These are phyloP conservation scores for Diaporthe amygdali DNA, from an alignment of 2,329 filamentous ascomycete genomes.

Conservation along the genomic window DNA sequence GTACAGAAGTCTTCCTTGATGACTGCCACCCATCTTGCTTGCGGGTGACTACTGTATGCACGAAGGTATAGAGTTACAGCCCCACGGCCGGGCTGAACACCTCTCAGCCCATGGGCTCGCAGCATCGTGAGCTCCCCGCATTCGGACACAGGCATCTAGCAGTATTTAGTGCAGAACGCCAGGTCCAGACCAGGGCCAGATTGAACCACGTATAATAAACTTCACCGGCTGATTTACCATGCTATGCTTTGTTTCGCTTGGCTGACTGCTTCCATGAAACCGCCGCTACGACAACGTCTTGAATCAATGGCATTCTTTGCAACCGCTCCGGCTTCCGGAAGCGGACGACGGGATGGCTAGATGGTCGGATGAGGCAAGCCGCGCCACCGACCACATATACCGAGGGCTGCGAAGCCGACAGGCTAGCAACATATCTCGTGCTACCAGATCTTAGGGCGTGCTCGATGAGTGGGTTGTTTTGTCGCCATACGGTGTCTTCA, in stretches of 20 bases:
- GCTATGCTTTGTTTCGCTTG: background rate
- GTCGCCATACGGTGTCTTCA: background rate
- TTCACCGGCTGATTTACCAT: background rate
- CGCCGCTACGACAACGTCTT: background rate
- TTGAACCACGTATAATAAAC: slow-evolving; percentile 9
- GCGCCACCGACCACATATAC: background rate
- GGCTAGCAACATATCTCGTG: background rate
- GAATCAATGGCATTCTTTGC: background rate
- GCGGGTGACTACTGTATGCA: background rate
- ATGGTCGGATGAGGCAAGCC: background rate
- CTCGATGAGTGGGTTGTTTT: background rate
- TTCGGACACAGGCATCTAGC: background rate
- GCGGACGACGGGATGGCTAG: background rate
- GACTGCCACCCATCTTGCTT: background rate
- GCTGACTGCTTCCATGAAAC: slow-evolving; percentile 4
- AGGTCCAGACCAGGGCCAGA: too few relatives aligned
- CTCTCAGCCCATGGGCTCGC: background rate
- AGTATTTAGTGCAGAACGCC: background rate
- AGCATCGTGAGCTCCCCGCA: slow-evolving; percentile 12
- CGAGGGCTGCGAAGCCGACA: background rate
- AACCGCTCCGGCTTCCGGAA: slow-evolving; percentile 8
- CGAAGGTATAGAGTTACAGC: background rate
- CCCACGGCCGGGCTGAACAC: slow-evolving; percentile 4
- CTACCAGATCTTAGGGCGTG: background rate
- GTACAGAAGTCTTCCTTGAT: background rate